Base-by-base conservation (phyloP, 306 rosid genomes). In the Mimosa pudica region DNA sequence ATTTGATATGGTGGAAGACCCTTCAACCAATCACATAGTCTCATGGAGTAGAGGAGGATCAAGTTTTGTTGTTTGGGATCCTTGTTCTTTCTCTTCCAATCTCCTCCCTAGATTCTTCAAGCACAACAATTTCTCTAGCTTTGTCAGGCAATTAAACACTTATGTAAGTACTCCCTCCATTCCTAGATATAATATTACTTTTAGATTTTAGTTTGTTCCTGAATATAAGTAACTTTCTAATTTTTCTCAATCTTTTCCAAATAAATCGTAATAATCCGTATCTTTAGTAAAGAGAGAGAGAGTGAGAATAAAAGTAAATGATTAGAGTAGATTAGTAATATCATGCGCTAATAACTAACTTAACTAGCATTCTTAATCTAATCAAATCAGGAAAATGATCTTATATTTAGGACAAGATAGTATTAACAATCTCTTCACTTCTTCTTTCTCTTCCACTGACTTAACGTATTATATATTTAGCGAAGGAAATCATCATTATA, bases 111-210 rank as follows among this genome's bases (percentile, higher is more conserved):
- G 82, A 74, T 88, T 78, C 85, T 95, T 95, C 90, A 95, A 95
- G 87, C 98, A 95, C 83, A 91, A 86, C 77, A 95, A 95, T 71
- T 95, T 92, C 89, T 91, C 98, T 16, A 95, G 97, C 87, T 95
- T 95, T 84, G 98, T 95, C 13, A 83, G 98, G 51, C 98, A 95
- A 88, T 93, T 95, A 35, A 95, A 95, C 80, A 92, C 97, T 79
- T 92, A 92, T 74, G 98, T 95, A 89, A 88, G 95, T 82, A 3
- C 38, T 8, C 35, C 30, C 30, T 24, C 30, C 1, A 1, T 24
- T 24, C 30, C 30, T 24, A 24, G 30, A 24, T 24, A 24, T 24
- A 24, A 24, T 24, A 24, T 24, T 24, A 24, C 30, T 24, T 24
- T 24, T 24, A 24, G 30, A 24, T 24, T 24, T 24, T 24, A 24